These are phyloP conservation scores for Euptelea pleiosperma DNA, from an alignment of 164 flowering plant genomes.

Conservation along the genomic window DNA sequence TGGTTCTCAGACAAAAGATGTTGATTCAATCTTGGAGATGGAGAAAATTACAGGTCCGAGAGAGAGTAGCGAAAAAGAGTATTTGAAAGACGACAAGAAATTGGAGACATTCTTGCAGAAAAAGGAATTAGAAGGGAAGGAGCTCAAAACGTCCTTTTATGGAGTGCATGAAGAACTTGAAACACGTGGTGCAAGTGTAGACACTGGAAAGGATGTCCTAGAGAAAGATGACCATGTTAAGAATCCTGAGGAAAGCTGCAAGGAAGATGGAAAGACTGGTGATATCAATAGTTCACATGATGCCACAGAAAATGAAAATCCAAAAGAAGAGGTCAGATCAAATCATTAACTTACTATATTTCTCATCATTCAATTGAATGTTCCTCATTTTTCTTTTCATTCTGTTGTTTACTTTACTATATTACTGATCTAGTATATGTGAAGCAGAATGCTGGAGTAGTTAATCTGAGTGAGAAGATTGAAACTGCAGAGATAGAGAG, in stretches of 20 bases:
- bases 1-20: slow-evolving; percentile 4
- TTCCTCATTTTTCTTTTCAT: not conserved
- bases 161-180: too few species aligned
- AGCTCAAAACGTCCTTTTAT: not conserved
- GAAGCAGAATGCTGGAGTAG: slow-evolving; percentile 17
- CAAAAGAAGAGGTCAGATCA: slow-evolving; percentile 17
- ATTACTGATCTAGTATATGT: slow-evolving; percentile 5
- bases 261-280: not conserved
- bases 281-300: not conserved
- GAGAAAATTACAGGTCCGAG: slow-evolving; percentile 5
- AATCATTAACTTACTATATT: not conserved
- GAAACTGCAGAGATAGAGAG: slow-evolving; percentile 11
- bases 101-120: slow-evolving; percentile 3
- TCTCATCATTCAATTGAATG: not conserved
- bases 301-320: not conserved
- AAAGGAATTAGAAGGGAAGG: slow-evolving; percentile 2
- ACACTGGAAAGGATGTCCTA: too few species aligned
- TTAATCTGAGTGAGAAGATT: slow-evolving; percentile 8
- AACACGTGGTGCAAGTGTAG: too few species aligned
- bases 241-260: slow-evolving; percentile 6
- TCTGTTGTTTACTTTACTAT: not conserved
- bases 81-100: not conserved
- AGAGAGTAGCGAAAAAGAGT: not conserved
- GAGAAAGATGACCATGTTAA: not conserved
- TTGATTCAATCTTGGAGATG: slow-evolving; percentile 5